A percentile compares a stretch with the other conserved stretches of the same genome.
phyloP scores from a whole-genome alignment of 371 early-diverging fungal genomes.

The Smittium culicis region DNA sequence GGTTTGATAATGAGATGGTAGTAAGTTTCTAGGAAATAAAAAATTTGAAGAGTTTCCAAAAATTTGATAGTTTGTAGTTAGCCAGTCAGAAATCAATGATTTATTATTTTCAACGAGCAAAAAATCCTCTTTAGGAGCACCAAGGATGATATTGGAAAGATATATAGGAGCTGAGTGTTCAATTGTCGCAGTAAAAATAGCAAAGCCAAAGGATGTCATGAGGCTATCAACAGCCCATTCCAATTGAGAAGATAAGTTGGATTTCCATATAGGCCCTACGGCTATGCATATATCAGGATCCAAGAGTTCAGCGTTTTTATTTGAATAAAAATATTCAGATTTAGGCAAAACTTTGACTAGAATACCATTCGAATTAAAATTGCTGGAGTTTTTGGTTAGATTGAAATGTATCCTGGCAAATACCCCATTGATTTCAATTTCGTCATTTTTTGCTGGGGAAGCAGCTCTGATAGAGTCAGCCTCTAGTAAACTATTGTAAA shows the following conservation, averaged over 20 bases:
- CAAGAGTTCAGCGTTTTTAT: conserved; percentile 8
- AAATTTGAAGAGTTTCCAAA: background rate
- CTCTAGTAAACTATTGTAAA: background rate
- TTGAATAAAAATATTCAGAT: conserved; percentile 7
- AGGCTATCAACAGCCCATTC: background rate
- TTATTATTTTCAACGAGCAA: conserved; percentile 14
- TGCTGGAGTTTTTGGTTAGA: background rate
- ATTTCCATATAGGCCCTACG: background rate
- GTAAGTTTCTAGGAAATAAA: background rate
- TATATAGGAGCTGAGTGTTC: conserved; percentile 18
- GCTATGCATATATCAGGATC: background rate
- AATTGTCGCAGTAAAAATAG: conserved; percentile 8
- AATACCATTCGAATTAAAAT: background rate
- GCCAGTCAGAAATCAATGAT: conserved; percentile 13
- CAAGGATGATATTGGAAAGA: conserved; percentile 23
- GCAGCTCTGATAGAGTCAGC: background rate
- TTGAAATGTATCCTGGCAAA: background rate
- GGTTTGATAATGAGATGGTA: conserved; percentile 7
- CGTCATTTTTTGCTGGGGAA: background rate
- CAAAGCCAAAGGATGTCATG: background rate
- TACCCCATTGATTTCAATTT: background rate
- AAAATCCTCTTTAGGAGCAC: conserved; percentile 17
- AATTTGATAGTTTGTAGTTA: conserved; percentile 8
- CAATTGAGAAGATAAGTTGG: background rate
- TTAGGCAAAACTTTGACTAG: background rate